Conservation (phyloP, 768 basidiomycete species). For the Tricholoma terreum region DNA sequence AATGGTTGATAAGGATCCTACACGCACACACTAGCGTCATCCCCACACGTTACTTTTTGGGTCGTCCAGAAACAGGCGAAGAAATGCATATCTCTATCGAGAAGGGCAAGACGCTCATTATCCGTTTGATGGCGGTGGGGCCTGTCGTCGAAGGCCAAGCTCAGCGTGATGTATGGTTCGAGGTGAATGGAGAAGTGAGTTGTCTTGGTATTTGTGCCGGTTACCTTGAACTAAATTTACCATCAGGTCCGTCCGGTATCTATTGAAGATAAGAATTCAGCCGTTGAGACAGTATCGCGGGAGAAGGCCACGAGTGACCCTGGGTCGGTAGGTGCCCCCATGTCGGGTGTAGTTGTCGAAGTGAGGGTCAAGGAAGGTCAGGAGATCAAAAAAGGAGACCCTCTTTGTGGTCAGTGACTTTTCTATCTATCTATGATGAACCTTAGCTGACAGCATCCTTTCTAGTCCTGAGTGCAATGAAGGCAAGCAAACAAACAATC, state of each 20-base stretch:
- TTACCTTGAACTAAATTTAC: slow-evolving; percentile 10
- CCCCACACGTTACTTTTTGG: slow-evolving; percentile 96
- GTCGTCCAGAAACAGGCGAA: slow-evolving; percentile 86
- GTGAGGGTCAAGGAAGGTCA: slow-evolving; percentile 97
- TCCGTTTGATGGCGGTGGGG: slow-evolving; percentile 93
- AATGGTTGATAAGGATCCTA: slow-evolving; percentile 5
- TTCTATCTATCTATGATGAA: slow-evolving; percentile 8
- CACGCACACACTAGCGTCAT: slow-evolving; percentile 59
- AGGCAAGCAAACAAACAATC: slow-evolving; percentile 49
- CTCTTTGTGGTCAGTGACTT: slow-evolving; percentile 71
- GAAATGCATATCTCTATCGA: slow-evolving; percentile 97
- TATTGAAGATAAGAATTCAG: slow-evolving; percentile 96
- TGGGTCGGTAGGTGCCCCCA: slow-evolving; percentile 95
- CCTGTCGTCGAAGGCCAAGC: slow-evolving; percentile 90
- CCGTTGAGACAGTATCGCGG: slow-evolving; percentile 90
- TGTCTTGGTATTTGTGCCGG: slow-evolving; percentile 5
- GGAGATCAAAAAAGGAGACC: slow-evolving; percentile 98
- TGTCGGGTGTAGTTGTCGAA: slow-evolving; percentile 98
- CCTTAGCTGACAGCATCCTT: slow-evolving; percentile 18
- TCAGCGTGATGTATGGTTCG: slow-evolving; percentile 96
- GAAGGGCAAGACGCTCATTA: slow-evolving; percentile 94
- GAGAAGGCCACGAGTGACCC: slow-evolving; percentile 94
- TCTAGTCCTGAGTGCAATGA: slow-evolving; percentile 93
- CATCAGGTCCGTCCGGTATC: slow-evolving; percentile 87
- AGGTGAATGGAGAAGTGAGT: slow-evolving; percentile 90